Evolutionary conservation across 2,329 filamentous ascomycete genomes (phyloP), one percentile per base, ranked within the genome.

Genomic region (Incumbomyces delicatus): DNA sequence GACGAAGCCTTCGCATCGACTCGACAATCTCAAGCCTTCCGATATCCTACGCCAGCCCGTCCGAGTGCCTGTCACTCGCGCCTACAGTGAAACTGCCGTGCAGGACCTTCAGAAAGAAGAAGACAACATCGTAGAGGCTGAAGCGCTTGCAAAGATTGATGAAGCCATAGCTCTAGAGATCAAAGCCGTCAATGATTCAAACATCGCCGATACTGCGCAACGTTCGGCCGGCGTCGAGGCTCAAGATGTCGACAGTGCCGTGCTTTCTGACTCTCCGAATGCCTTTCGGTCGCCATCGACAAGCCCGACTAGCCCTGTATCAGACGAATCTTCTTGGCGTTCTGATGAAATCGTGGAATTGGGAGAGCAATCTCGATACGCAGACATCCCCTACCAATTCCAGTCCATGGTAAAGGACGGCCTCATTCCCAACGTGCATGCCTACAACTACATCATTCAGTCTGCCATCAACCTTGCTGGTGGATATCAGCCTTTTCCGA

Each of bases 391-490:
- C 1, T 80, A 82, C 33, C 81, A 92, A 3, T 98, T 98, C 63
- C 87, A 95, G 73, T 78, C 82, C 22, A 87, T 96, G 80, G 76
- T 96, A 53, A 80, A 81, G 39, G 83, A 85, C 53, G 85, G 87
- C 39, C 76, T 94, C 51, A 80, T 80, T 60, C 92, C 92, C 31
- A 85, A 84, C 6, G 80, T 87, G 40, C 75, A 80, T 39, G 85
- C 90, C n/a, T 98, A 98, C 74, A 95, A 95, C 63, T 85, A 87
- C 41, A 75, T 98, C 37, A 72, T 98, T 36, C 75, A 82, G 58
- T 87, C 92, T 5, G 88, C 88, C 12, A 87, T 95, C 51, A 77
- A 87, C 56, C 76, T 95, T 14, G 86, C 89, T 6, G 82, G 86
- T 63, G 85, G 82, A 65, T 83, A 84, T 45, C 85, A 94, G 67